Evolutionary conservation across 257 asterid genomes (phyloP).

Genomic region (Penstemon newberryi): DNA sequence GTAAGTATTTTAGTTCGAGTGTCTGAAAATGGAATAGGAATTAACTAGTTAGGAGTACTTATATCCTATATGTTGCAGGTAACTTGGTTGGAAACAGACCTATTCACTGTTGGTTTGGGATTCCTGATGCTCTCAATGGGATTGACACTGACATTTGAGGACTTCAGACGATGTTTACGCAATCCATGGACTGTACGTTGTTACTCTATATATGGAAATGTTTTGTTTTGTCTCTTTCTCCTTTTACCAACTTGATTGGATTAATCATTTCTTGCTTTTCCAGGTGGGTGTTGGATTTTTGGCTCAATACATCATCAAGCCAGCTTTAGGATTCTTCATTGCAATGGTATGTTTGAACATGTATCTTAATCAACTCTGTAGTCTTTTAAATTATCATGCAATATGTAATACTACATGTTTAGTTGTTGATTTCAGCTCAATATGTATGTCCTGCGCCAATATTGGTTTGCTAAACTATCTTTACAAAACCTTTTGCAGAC

Average conservation of each 20-base stretch:
- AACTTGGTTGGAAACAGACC: slow-evolving; percentile 90
- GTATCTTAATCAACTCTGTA: neutral
- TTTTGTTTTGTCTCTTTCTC: slow-evolving; percentile 23
- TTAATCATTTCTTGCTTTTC: slow-evolving; percentile 14
- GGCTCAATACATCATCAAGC: slow-evolving; percentile 88
- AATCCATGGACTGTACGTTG: slow-evolving; percentile 96
- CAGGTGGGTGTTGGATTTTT: slow-evolving; percentile 96
- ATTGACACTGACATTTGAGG: slow-evolving; percentile 87
- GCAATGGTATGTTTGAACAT: slow-evolving; percentile 57
- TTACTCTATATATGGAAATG: slow-evolving; percentile 9
- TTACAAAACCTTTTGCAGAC: slow-evolving; percentile 45
- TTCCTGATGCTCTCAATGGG: slow-evolving; percentile 99
- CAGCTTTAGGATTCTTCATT: slow-evolving; percentile 78
- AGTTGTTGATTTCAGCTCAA: slow-evolving; percentile 18
- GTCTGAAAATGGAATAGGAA: slow-evolving; percentile 26
- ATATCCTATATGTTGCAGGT: slow-evolving; percentile 55
- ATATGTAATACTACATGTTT: slow-evolving; percentile 1
- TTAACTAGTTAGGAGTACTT: slow-evolving; percentile 18
- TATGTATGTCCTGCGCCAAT: slow-evolving; percentile 19
- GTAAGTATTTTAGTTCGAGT: slow-evolving; percentile 43
- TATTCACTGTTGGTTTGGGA: slow-evolving; percentile 90
- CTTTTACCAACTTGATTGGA: slow-evolving; percentile 25
- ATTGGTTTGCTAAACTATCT: slow-evolving; percentile 21
- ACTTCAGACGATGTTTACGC: slow-evolving; percentile 86
- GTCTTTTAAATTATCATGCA: neutral